phyloP scores from a whole-genome alignment of 2,329 filamentous ascomycete species.

The Sporothrix pseudoabietina region DNA sequence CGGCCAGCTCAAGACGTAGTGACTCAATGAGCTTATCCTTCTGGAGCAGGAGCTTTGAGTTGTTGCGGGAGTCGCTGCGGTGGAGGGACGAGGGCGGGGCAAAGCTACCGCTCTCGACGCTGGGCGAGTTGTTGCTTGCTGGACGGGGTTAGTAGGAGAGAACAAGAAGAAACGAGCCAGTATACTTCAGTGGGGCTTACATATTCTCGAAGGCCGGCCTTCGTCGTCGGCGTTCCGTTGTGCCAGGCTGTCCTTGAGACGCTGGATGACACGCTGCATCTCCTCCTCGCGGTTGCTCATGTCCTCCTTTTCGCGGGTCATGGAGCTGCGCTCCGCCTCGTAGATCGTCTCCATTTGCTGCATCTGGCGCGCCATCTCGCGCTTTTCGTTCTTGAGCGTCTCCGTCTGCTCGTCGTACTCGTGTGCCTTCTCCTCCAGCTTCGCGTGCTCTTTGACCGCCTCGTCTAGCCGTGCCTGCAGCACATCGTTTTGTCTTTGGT shows the following conservation, averaged over 20 bases:
- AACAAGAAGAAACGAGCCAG: not conserved
- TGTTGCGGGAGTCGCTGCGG: constrained; percentile 85
- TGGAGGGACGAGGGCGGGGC: constrained; percentile 82
- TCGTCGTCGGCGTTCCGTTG: constrained; percentile 68
- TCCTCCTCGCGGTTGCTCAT: constrained; percentile 83
- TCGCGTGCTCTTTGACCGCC: constrained; percentile 76
- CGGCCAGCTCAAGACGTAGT: constrained; percentile 85
- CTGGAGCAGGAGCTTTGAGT: constrained; percentile 85
- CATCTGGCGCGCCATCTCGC: constrained; percentile 78
- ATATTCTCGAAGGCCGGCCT: constrained; percentile 58
- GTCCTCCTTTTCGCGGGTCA: constrained; percentile 90
- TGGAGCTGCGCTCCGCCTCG: constrained; percentile 82
- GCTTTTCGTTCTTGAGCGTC: constrained; percentile 77
- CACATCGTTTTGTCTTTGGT: constrained; percentile 80
- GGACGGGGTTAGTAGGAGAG: constrained; percentile 28
- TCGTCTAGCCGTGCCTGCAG: constrained; percentile 87
- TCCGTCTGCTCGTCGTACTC: constrained; percentile 85
- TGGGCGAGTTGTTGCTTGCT: constrained; percentile 63
- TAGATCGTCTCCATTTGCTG: constrained; percentile 92
- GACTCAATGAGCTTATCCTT: constrained; percentile 97
- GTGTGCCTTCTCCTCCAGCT: constrained; percentile 84
- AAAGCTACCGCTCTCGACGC: constrained; percentile 75
- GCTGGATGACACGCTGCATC: constrained; percentile 85
- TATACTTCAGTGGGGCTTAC: constrained; percentile 42
- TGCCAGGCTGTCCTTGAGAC: constrained; percentile 84